Evolutionary conservation across 2,329 filamentous ascomycete species (phyloP).

Genomic region (Aureobasidium uvarum): DNA sequence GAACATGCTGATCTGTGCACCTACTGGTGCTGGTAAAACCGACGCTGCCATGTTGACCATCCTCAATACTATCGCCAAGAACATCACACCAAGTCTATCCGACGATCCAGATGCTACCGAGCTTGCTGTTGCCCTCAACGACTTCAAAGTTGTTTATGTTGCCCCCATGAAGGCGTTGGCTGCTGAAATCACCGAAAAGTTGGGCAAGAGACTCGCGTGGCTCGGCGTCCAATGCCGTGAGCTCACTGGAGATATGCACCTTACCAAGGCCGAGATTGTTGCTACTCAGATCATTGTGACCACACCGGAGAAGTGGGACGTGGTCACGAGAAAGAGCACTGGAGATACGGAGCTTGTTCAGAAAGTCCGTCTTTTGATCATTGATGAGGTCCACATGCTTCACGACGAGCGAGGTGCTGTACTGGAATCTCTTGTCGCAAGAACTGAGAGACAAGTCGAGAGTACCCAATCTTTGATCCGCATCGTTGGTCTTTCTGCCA

Average conservation of each 20-base stretch:
- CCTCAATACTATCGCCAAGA: conserved; percentile 83
- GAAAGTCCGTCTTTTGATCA: conserved; percentile 92
- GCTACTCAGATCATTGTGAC: conserved; percentile 98
- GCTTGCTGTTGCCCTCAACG: conserved; percentile 77
- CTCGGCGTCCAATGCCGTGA: conserved; percentile 88
- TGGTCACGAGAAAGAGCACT: conserved; percentile 93
- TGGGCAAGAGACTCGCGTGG: conserved; percentile 90
- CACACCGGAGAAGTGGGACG: conserved; percentile 99
- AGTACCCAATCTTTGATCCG: conserved; percentile 97
- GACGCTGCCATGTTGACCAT: conserved; percentile 98
- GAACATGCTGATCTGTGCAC: conserved; percentile 98
- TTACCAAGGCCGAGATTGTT: conserved; percentile 94
- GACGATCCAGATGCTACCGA: conserved; percentile 71
- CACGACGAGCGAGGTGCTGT: conserved; percentile 97
- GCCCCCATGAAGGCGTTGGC: conserved; percentile 98
- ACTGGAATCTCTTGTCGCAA: conserved; percentile 89
- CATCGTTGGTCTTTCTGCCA: conserved; percentile 92
- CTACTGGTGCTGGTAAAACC: conserved; percentile 93
- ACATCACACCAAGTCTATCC: conserved; percentile 74
- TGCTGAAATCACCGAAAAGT: conserved; percentile 92
- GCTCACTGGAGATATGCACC: conserved; percentile 97
- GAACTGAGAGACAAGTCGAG: conserved; percentile 94
- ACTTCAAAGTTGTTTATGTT: conserved; percentile 98
- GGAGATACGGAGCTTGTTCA: conserved; percentile 97
- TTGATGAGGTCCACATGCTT: conserved; percentile 99